Evolutionary conservation across 768 basidiomycete species (phyloP).

Genomic region (Auricularia heimuer): DNA sequence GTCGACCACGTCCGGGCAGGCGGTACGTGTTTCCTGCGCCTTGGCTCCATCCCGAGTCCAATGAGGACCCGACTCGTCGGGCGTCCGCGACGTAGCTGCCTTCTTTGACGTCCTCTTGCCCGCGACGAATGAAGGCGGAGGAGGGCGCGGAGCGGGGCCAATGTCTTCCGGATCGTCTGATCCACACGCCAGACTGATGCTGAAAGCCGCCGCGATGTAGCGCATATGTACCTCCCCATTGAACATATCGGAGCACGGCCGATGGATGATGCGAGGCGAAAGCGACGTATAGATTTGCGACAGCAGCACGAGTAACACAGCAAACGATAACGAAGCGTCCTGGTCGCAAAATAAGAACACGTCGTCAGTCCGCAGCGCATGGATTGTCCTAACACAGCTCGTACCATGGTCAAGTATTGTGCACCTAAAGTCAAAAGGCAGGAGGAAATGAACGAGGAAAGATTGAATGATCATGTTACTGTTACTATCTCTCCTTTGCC

Average conservation of each 20-base stretch:
- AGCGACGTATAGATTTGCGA: not conserved
- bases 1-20: no score
- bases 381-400: no score
- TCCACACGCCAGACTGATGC: not conserved
- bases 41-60: not conserved
- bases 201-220: not conserved
- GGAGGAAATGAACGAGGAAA: not conserved
- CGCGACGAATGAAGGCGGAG: not conserved
- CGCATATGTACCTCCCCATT: not conserved
- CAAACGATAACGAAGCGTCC: not conserved
- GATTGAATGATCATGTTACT: conserved; percentile 45
- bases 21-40: not conserved
- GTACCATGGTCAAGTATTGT: no score
- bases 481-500: conserved; percentile 84
- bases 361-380: no score
- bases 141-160: not conserved
- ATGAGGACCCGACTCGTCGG: not conserved
- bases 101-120: not conserved
- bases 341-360: not conserved
- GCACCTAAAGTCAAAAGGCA: not conserved
- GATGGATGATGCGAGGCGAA: not conserved
- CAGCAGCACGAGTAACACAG: not conserved
- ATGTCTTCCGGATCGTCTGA: not conserved
- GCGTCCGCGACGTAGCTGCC: not conserved
- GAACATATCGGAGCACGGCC: not conserved